These are phyloP conservation scores for Candida pseudofarinosa DNA, from an alignment of 805 yeast species.

Conservation along the genomic window DNA sequence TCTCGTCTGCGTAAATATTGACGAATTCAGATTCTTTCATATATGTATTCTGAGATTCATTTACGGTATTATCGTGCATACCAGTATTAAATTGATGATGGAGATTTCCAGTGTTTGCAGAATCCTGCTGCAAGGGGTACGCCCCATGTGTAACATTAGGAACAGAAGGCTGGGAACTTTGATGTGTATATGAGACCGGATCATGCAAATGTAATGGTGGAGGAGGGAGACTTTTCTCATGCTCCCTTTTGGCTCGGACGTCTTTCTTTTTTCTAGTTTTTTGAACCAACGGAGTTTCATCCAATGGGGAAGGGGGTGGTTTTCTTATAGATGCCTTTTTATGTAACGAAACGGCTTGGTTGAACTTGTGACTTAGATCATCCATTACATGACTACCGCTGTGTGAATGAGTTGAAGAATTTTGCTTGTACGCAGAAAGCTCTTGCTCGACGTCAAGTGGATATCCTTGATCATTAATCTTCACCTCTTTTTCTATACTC, in stretches of 20 bases:
- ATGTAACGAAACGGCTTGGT: not conserved
- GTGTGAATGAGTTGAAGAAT: too few species aligned
- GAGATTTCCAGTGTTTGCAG: not conserved
- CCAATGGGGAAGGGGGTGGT: not conserved
- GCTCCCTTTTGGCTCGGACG: not conserved
- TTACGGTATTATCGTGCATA: not conserved
- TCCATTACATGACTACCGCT: too few species aligned
- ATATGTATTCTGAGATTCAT: not conserved
- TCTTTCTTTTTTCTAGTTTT: not conserved
- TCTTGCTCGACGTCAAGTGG: not conserved
- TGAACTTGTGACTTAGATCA: not conserved
- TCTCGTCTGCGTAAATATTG: not conserved
- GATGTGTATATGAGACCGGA: not conserved
- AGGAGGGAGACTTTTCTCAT: slow-evolving; percentile 5
- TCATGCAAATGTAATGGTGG: slow-evolving; percentile 5
- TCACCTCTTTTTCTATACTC: slow-evolving; percentile 1
- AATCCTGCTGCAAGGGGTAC: not conserved
- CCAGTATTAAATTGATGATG: not conserved
- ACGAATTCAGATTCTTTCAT: not conserved
- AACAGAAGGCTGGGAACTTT: not conserved
- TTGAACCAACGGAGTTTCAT: not conserved
- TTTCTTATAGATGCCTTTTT: not conserved
- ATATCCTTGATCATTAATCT: not conserved
- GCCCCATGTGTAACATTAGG: not conserved
- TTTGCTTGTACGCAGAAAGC: not conserved